A percentile compares a stretch with the other conserved stretches of the same genome.
phyloP scores from a whole-genome alignment of 1,284 basidiomycete species.

The Ceratobasidium sp. region DNA sequence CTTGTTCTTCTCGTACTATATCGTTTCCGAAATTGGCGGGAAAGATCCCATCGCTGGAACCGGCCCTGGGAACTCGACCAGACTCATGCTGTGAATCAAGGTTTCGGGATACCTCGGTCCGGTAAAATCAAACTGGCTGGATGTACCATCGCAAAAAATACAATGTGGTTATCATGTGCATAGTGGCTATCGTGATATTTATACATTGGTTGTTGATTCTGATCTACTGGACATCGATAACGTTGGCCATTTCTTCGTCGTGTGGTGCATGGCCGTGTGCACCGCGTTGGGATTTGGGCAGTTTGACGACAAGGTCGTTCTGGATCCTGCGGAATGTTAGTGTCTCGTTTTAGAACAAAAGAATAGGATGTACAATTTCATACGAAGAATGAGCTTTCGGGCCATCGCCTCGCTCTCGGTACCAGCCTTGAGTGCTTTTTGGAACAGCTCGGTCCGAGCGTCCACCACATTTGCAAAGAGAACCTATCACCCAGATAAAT shows the following conservation, averaged over 20 bases:
- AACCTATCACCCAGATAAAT: conserved; percentile 62
- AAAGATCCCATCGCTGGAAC: conserved; percentile 56
- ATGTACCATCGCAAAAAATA: conserved; percentile 19
- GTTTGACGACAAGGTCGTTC: conserved; percentile 46
- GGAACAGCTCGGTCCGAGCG: conserved; percentile 78
- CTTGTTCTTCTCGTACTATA: conserved; percentile 88
- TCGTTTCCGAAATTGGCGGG: conserved; percentile 67
- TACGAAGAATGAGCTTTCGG: conserved; percentile 78
- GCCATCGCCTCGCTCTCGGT: conserved; percentile 77
- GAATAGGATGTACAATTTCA: conserved; percentile 73
- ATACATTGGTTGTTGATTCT: not conserved
- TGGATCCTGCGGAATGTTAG: conserved; percentile 24
- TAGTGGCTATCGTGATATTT: not conserved
- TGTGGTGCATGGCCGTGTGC: not conserved
- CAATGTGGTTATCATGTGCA: conserved; percentile 6
- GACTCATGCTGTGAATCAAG: conserved; percentile 16
- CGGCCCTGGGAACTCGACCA: conserved; percentile 33
- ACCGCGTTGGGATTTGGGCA: conserved; percentile 12
- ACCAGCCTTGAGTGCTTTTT: conserved; percentile 78
- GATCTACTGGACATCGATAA: conserved; percentile 30
- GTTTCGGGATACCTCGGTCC: not conserved
- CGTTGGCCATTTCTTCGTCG: conserved; percentile 35
- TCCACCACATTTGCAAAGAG: conserved; percentile 81
- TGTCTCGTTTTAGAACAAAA: not conserved
- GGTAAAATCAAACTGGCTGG: not conserved